Conservation (phyloP, 345 rosid species). For the Crucihimalaya himalaica region DNA sequence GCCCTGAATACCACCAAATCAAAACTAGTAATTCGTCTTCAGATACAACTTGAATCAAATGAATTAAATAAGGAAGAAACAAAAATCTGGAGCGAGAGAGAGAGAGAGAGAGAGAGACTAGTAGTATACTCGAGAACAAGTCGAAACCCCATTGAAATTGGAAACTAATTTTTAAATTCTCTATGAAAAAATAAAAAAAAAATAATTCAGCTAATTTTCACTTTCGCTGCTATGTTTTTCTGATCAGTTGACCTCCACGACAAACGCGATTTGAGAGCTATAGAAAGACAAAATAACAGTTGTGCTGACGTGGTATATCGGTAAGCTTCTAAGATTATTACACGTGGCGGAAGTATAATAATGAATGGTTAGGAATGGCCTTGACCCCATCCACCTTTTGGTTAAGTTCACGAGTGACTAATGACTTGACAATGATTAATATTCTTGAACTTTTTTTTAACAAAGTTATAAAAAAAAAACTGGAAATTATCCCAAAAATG, state of each 20-base stretch:
- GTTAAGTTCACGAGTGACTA: slow-evolving; percentile 30
- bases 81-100: slow-evolving; percentile 13
- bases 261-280: slow-evolving; percentile 34
- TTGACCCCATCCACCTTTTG: slow-evolving; percentile 33
- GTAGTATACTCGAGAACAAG: slow-evolving; percentile 33
- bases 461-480: not conserved
- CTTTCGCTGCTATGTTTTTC: slow-evolving; percentile 24
- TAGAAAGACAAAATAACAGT: slow-evolving; percentile 28
- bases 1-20: slow-evolving; percentile 37
- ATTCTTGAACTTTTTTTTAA: not conserved
- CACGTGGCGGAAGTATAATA: slow-evolving; percentile 42
- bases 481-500: not conserved
- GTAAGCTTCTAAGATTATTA: slow-evolving; percentile 34
- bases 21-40: slow-evolving; percentile 10
- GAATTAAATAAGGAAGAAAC: not conserved
- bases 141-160: slow-evolving; percentile 35
- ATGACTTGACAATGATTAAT: not conserved
- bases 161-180: slow-evolving; percentile 13
- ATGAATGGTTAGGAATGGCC: slow-evolving; percentile 6
- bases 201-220: slow-evolving; percentile 22
- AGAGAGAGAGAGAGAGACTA: slow-evolving; percentile 33
- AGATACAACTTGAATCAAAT: slow-evolving; percentile 11
- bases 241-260: slow-evolving; percentile 60
- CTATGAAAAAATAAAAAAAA: not conserved
- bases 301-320: slow-evolving; percentile 50